Evolutionary conservation across 2,329 filamentous ascomycete species (phyloP).

Genomic region (Aureobasidium uvarum): DNA sequence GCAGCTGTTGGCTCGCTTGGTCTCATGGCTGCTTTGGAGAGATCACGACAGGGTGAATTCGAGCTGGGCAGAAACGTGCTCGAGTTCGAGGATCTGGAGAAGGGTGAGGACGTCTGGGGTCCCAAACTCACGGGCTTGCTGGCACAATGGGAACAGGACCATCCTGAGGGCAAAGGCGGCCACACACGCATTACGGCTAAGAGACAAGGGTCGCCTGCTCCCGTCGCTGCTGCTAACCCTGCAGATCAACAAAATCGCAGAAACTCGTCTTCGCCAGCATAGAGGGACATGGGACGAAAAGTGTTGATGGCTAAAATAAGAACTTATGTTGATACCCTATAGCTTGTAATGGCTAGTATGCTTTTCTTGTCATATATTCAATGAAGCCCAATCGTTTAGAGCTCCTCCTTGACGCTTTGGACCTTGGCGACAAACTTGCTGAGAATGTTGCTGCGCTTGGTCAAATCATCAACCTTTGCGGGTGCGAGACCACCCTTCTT

Average conservation of each 20-base stretch:
- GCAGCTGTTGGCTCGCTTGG: conserved; percentile 75
- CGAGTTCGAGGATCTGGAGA: conserved; percentile 71
- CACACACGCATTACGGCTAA: conserved; percentile 11
- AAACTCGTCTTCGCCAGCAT: conserved; percentile 23
- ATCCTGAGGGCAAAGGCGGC: background rate
- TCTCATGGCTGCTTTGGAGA: conserved; percentile 80
- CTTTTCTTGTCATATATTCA: conserved; percentile 6
- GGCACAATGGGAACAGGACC: conserved; percentile 20
- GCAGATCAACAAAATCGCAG: conserved; percentile 8
- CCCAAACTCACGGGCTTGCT: conserved; percentile 57
- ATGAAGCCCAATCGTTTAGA: conserved; percentile 31
- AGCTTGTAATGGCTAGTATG: conserved; percentile 8
- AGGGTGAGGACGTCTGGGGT: conserved; percentile 79
- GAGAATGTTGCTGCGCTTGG: conserved; percentile 83
- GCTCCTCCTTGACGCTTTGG: conserved; percentile 40
- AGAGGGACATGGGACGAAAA: background rate
- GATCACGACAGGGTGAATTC: conserved; percentile 80
- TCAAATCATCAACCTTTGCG: conserved; percentile 85
- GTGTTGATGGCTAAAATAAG: background rate
- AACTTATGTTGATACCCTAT: background rate
- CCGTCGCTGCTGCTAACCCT: background rate
- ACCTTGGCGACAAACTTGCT: conserved; percentile 66
- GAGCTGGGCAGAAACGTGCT: conserved; percentile 70
- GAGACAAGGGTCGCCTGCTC: background rate
- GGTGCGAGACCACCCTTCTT: conserved; percentile 82